phyloP scores from a whole-genome alignment of 352 stramenopile species.

The Phytopythium litorale region DNA sequence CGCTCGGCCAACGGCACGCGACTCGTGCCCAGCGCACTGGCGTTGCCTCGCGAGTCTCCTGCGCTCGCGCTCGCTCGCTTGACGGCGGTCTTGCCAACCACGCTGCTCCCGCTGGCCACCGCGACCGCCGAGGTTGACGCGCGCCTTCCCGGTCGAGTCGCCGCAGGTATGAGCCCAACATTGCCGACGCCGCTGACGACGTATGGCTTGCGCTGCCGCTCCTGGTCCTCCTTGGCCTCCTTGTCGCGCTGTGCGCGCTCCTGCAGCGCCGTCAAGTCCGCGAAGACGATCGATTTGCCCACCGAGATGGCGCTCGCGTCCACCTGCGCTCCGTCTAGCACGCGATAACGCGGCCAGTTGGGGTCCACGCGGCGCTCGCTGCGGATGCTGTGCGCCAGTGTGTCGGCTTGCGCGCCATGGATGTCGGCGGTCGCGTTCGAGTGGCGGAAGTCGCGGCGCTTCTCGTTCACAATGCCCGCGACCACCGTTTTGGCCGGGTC shows the following conservation, averaged over 20 bases:
- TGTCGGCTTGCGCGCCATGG: slow-evolving; percentile 55
- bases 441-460: slow-evolving; percentile 49
- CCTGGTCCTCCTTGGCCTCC: slow-evolving; percentile 20
- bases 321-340: slow-evolving; percentile 52
- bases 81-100: slow-evolving; percentile 18
- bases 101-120: slow-evolving; percentile 4
- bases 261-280: slow-evolving; percentile 43
- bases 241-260: slow-evolving; percentile 19
- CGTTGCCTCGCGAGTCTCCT: slow-evolving; percentile 4
- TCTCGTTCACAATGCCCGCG: slow-evolving; percentile 51
- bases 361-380: slow-evolving; percentile 63
- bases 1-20: slow-evolving; percentile 21
- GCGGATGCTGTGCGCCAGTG: slow-evolving; percentile 61
- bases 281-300: slow-evolving; percentile 70
- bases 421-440: slow-evolving; percentile 69
- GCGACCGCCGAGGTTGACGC: slow-evolving; percentile 7
- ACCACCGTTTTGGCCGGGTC: slow-evolving; percentile 52
- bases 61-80: slow-evolving; percentile 14
- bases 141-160: slow-evolving; percentile 12
- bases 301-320: slow-evolving; percentile 64
- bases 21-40: not conserved
- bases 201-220: slow-evolving; percentile 25
- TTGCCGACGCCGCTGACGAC: slow-evolving; percentile 54
- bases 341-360: slow-evolving; percentile 53
- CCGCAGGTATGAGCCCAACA: slow-evolving; percentile 32